Evolutionary conservation across 2,329 filamentous ascomycete species (phyloP).

Genomic region (Rutstroemia sp.): DNA sequence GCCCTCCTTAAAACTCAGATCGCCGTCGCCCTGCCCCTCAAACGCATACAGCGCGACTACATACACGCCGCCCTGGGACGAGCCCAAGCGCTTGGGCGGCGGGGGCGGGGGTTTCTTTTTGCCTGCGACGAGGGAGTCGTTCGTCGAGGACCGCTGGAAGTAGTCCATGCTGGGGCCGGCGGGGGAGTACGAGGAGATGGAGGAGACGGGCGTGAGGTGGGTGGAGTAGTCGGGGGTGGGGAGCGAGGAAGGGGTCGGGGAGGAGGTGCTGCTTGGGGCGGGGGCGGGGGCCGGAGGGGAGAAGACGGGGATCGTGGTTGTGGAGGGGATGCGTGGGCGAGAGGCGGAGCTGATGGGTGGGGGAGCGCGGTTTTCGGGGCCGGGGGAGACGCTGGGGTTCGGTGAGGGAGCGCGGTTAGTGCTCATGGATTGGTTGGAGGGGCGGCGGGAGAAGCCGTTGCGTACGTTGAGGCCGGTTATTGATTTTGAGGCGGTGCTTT

Average conservation of each 20-base stretch:
- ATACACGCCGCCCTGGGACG: conserved; percentile 35
- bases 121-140: conserved; percentile 18
- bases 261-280: conserved; percentile 14
- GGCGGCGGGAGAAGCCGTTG: conserved; percentile 35
- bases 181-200: conserved; percentile 23
- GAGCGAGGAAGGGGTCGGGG: conserved; percentile 2
- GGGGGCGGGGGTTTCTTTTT: conserved; percentile 75
- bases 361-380: not conserved
- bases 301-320: conserved; percentile 35
- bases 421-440: conserved; percentile 33
- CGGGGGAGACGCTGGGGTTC: conserved; percentile 13
- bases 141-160: conserved; percentile 27
- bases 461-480: conserved; percentile 26
- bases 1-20: conserved; percentile 68
- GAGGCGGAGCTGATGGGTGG: not conserved
- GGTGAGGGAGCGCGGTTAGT: conserved; percentile 10
- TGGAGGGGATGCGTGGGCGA: conserved; percentile 2
- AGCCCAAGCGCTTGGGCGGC: conserved; percentile 49
- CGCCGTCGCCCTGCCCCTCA: conserved; percentile 58
- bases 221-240: conserved; percentile 20
- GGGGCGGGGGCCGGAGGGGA: conserved; percentile 11
- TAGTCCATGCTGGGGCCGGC: conserved; percentile 25
- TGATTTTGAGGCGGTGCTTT: conserved; percentile 19
- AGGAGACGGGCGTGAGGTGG: conserved; percentile 22
- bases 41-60: conserved; percentile 70